A percentile compares a stretch with the other conserved stretches of the same genome.
Conservation (phyloP, 2,329 filamentous ascomycete genomes). For the Fusarium odoratissimum region DNA sequence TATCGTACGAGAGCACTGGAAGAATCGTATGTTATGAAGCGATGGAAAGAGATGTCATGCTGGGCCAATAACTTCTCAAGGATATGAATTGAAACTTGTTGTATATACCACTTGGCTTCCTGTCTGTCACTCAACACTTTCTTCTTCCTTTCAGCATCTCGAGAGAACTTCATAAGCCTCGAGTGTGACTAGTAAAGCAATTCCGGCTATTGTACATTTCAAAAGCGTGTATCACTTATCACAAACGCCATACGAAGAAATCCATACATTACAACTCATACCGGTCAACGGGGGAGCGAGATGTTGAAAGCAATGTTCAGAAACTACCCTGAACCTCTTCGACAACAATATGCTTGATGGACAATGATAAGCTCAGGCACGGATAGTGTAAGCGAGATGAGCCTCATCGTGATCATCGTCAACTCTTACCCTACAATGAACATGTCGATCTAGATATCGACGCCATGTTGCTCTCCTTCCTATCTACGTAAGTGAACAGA, state of each 20-base stretch:
- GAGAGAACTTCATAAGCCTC: accelerated
- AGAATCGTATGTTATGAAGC: constrained; percentile 10
- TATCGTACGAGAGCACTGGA: constrained; percentile 5
- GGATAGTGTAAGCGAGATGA: not conserved
- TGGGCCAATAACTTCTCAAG: accelerated
- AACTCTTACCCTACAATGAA: constrained; percentile 2
- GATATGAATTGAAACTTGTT: too few relatives aligned
- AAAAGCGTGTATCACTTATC: accelerated
- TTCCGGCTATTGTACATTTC: not conserved
- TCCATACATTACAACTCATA: too few relatives aligned
- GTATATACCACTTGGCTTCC: not conserved
- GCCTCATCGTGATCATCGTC: not conserved
- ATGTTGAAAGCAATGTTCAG: not conserved
- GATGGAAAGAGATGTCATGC: too few relatives aligned
- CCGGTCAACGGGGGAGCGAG: not conserved
- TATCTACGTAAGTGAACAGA: constrained; percentile 8
- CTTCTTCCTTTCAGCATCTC: not conserved
- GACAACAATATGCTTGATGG: not conserved
- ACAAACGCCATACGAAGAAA: not conserved
- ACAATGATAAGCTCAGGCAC: not conserved
- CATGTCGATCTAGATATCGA: not conserved
- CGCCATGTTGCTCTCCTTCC: constrained; percentile 9
- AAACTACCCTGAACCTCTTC: not conserved
- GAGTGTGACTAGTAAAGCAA: accelerated
- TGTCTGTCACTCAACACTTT: not conserved